Percentiles rank a stretch among this genome's conserved stretches.
Evolutionary conservation across 2,329 filamentous ascomycete species (phyloP).

Genomic region (Fusarium pseudocircinatum): DNA sequence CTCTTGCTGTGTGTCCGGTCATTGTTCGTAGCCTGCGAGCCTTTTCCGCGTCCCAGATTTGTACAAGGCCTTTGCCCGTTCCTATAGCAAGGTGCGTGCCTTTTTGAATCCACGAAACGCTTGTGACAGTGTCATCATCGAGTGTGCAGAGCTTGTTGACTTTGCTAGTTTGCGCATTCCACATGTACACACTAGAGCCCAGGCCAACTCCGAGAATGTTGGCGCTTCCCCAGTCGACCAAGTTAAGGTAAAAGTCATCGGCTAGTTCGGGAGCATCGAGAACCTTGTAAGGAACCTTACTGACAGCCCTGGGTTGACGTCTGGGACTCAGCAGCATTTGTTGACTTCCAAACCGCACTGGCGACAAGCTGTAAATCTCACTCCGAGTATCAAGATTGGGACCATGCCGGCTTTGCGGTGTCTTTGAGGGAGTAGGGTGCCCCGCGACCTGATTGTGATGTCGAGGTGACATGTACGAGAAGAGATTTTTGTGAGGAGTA

Average conservation of each 20-base stretch:
- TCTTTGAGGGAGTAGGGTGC: slow-evolving; percentile 89
- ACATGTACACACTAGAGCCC: slow-evolving; percentile 95
- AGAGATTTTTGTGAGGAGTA: slow-evolving; percentile 97
- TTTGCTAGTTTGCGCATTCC: slow-evolving; percentile 90
- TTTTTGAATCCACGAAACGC: slow-evolving; percentile 98
- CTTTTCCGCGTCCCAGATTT: slow-evolving; percentile 96
- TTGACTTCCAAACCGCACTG: slow-evolving; percentile 91
- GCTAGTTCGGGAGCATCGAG: slow-evolving; percentile 94
- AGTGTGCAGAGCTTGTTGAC: slow-evolving; percentile 95
- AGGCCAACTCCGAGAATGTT: slow-evolving; percentile 94
- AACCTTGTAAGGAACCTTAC: slow-evolving; percentile 98
- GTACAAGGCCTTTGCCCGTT: slow-evolving; percentile 91
- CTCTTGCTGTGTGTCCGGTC: slow-evolving; percentile 93
- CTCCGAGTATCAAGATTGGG: slow-evolving; percentile 89
- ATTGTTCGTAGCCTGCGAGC: slow-evolving; percentile 89
- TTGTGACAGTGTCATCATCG: slow-evolving; percentile 93
- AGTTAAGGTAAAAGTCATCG: slow-evolving; percentile 96
- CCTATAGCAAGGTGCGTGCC: slow-evolving; percentile 96
- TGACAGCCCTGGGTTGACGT: slow-evolving; percentile 87
- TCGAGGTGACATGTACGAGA: slow-evolving; percentile 84
- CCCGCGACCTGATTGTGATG: slow-evolving; percentile 76
- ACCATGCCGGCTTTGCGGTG: slow-evolving; percentile 86
- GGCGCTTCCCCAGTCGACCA: slow-evolving; percentile 97
- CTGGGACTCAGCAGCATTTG: slow-evolving; percentile 91
- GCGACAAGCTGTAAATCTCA: slow-evolving; percentile 94